A percentile compares a stretch with the other conserved stretches of the same genome.
Conservation (phyloP, 1,284 basidiomycete species). For the Cryptococcus amylolentus region DNA sequence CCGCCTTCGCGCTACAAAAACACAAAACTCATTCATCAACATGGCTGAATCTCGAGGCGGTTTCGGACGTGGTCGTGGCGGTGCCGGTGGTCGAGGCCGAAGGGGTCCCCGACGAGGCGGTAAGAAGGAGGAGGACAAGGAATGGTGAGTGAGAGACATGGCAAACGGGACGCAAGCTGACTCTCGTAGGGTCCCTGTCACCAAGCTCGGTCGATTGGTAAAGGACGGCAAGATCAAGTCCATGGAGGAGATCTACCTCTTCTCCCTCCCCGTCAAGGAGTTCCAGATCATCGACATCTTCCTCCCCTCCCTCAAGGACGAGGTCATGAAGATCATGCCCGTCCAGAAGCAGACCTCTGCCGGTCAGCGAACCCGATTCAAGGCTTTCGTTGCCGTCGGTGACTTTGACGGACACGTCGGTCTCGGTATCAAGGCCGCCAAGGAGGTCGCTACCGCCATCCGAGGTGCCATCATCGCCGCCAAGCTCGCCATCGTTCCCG, state of each 20-base stretch:
- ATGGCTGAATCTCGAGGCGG: slow-evolving; percentile 51
- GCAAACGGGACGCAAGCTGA: neutral
- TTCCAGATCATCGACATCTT: slow-evolving; percentile 97
- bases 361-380: slow-evolving; percentile 99
- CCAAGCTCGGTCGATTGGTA: slow-evolving; percentile 97
- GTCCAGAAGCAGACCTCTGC: slow-evolving; percentile 99
- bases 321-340: slow-evolving; percentile 99
- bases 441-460: slow-evolving; percentile 99
- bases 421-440: slow-evolving; percentile 99
- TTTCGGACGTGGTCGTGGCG: slow-evolving; percentile 77
- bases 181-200: slow-evolving; percentile 83
- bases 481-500: slow-evolving; percentile 95
- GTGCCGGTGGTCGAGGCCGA: slow-evolving; percentile 80
- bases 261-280: slow-evolving; percentile 99
- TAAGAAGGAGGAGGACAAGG: slow-evolving; percentile 98
- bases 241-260: slow-evolving; percentile 99
- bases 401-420: slow-evolving; percentile 98
- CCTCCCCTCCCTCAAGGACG: slow-evolving; percentile 97
- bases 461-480: slow-evolving; percentile 98
- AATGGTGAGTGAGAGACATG: slow-evolving; percentile 68
- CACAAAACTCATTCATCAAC: slow-evolving; percentile 13
- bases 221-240: slow-evolving; percentile 99
- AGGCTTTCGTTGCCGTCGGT: slow-evolving; percentile 99
- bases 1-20: slow-evolving; percentile 5
- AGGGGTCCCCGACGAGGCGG: slow-evolving; percentile 90